Base-by-base conservation (phyloP, 2,329 filamentous ascomycete species). In the Scortechinia acanthostroma region DNA sequence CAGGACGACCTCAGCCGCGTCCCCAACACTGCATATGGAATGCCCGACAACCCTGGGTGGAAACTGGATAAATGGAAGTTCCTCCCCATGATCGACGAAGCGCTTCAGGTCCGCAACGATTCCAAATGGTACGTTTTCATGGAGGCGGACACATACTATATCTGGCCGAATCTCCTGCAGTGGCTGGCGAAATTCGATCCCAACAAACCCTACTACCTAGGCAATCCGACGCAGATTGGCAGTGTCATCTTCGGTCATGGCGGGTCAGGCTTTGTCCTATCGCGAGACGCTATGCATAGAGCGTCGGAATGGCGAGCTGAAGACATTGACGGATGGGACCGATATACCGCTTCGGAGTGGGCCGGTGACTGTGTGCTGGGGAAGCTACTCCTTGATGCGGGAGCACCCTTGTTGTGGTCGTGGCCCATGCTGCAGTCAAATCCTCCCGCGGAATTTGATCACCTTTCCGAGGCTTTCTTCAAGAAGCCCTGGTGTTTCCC, bases 81-180 rank as follows among this genome's bases (percentile, higher is more conserved):
- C 49, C 57, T 78, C 17, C 74, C 74, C 4, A 70, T 77, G 62
- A 68, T 73, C 2, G 70, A 75, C 51, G 67, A 71, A 51, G 65
- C 73, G 4, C 47, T 55, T 33, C 48, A 43, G n/a, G 53, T 61
- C 43, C 52, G 59, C 28, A 69, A 70, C 2, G 58, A 74, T 21
- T 69, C 70, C 40, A 73, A 71, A 45, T 81, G 76, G 76, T 81
- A 70, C 48, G 61, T 77, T 46, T 81, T 81, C 54, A 69, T 77
- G 42, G 76, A 80, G 51, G 69, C 73, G 0, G 77, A 81, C 53
- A 79, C 75, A 0, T 80, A 76, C 50, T 56, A 79, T 33, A 61
- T 75, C 6, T 75, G 75, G 64, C 59, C 66, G 23, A 76, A 74
- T 22, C 51, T 80, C 33, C 53, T 77, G 15, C 58, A 65, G 20